phyloP scores from a whole-genome alignment of 176 grass and related monocot genomes.

The Calamus simplicifolius region DNA sequence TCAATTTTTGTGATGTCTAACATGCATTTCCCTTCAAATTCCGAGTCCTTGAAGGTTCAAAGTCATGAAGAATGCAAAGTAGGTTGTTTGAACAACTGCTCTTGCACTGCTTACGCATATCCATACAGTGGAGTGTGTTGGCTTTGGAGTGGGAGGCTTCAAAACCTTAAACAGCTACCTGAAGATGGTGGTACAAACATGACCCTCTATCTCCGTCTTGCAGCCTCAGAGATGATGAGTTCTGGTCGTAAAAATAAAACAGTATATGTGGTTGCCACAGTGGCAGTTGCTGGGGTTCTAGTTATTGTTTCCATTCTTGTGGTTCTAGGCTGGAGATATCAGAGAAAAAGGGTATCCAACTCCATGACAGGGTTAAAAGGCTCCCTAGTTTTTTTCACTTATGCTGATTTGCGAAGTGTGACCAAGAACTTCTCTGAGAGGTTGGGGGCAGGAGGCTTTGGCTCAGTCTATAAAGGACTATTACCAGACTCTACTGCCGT shows the following conservation, averaged over 20 bases:
- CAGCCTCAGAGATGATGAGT: neutral
- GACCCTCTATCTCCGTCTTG: no score
- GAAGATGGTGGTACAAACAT: no score
- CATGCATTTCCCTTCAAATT: no score
- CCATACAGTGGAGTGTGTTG: no score
- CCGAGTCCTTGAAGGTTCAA: no score
- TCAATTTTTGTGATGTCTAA: no score
- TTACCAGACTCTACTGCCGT: constrained; percentile 14
- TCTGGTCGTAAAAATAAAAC: neutral
- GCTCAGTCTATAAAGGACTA: constrained; percentile 22
- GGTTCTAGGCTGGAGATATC: neutral
- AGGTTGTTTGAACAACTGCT: no score
- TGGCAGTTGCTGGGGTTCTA: neutral
- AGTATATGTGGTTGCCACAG: neutral
- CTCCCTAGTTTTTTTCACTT: constrained; percentile 10
- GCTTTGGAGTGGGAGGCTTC: no score
- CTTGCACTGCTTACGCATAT: no score
- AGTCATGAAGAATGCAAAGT: no score
- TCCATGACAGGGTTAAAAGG: neutral
- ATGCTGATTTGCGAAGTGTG: constrained; percentile 13
- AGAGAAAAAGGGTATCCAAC: constrained; percentile 4
- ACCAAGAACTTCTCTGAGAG: constrained; percentile 36
- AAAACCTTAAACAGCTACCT: no score
- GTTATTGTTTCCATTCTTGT: neutral
- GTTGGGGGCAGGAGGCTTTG: constrained; percentile 26